A percentile compares a stretch with the other conserved stretches of the same genome.
Evolutionary conservation across 768 basidiomycete genomes (phyloP).

Genomic region (Collybiopsis confluens): DNA sequence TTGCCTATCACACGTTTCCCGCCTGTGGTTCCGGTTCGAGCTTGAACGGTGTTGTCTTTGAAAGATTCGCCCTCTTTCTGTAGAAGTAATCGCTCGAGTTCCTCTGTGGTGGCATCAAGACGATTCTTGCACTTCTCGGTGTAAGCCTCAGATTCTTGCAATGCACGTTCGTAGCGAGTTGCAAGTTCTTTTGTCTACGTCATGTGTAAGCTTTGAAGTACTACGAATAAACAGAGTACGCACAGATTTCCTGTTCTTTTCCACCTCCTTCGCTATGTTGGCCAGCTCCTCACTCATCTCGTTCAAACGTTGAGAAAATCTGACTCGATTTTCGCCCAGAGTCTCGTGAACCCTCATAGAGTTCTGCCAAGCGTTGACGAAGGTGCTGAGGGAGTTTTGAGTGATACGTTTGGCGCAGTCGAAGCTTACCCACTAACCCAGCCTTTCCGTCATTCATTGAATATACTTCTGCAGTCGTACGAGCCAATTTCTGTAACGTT

Average conservation of each 20-base stretch:
- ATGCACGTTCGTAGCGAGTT: constrained; percentile 77
- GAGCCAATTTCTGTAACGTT: constrained; percentile 77
- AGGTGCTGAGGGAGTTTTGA: constrained; percentile 31
- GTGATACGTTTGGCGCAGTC: constrained; percentile 11
- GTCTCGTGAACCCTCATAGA: constrained; percentile 85
- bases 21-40: constrained; percentile 52
- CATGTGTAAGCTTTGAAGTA: constrained; percentile 8
- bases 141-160: constrained; percentile 80
- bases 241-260: constrained; percentile 89
- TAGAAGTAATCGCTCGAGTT: constrained; percentile 85
- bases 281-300: constrained; percentile 97
- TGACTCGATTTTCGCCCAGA: constrained; percentile 84
- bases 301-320: constrained; percentile 81
- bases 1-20: constrained; percentile 86
- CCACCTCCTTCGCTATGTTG: constrained; percentile 84
- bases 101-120: constrained; percentile 87
- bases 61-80: constrained; percentile 94
- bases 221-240: constrained; percentile 13
- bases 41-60: constrained; percentile 74
- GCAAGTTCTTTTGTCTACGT: constrained; percentile 87
- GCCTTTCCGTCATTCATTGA: constrained; percentile 89
- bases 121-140: constrained; percentile 89
- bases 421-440: constrained; percentile 52
- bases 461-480: constrained; percentile 78
- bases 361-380: constrained; percentile 84